phyloP scores from a whole-genome alignment of 129 eudicot genomes.

The Flaveria trinervia region DNA sequence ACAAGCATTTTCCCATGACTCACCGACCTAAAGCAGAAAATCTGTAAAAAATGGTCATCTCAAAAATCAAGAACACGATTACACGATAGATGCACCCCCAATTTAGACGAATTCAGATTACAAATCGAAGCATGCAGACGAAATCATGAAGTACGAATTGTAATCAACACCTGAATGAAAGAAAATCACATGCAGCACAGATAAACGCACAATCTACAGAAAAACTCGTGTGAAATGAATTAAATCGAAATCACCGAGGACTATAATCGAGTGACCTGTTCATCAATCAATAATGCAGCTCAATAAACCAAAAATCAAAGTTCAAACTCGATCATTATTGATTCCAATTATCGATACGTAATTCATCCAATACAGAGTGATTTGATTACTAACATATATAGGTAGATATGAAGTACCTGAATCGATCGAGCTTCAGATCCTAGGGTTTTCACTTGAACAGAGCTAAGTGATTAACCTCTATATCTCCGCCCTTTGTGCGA shows the following conservation, averaged over 20 bases:
- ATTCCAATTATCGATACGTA: constrained; percentile 1
- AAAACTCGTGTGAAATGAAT: not conserved
- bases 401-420: constrained; percentile 17
- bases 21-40: not conserved
- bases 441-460: constrained; percentile 21
- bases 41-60: not conserved
- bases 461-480: not conserved
- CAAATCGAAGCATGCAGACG: not conserved
- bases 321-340: not conserved
- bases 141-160: not conserved
- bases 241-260: not conserved
- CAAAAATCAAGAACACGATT: not conserved
- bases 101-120: not conserved
- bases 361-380: not conserved
- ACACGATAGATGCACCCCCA: not conserved
- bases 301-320: not conserved
- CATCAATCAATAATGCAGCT: constrained; percentile 28
- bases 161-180: not conserved
- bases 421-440: not conserved
- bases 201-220: constrained; percentile 3
- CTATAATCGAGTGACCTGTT: constrained; percentile 9
- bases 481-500: constrained; percentile 20
- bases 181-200: constrained; percentile 22
- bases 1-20: not conserved
- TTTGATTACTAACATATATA: constrained; percentile 1